These are phyloP conservation scores for Amoeboaphelidium protococcarum DNA, from an alignment of 371 early-diverging fungal genomes.

Conservation along the genomic window DNA sequence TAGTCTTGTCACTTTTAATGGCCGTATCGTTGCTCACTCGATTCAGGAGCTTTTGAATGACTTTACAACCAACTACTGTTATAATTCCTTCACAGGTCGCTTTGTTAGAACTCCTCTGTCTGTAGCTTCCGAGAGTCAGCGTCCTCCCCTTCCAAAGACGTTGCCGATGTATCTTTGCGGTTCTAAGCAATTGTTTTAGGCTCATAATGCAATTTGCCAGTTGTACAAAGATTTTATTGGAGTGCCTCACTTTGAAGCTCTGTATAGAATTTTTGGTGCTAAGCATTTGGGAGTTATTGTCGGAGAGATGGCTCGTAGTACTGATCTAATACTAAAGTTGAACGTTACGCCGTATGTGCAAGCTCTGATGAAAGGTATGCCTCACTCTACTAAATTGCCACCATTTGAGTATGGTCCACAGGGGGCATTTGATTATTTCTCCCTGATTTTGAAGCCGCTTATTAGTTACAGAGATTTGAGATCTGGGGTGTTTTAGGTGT, in stretches of 20 bases:
- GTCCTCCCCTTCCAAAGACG: constrained; percentile 5
- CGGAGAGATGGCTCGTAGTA: constrained; percentile 8
- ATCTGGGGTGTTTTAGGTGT: constrained; percentile 15
- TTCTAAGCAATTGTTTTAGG: constrained; percentile 9
- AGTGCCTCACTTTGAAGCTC: constrained; percentile 8
- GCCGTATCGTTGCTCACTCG: constrained; percentile 15
- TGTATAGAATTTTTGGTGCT: constrained; percentile 7
- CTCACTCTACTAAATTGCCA: constrained; percentile 13
- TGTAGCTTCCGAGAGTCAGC: background rate
- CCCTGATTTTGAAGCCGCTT: constrained; percentile 8
- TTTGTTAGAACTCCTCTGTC: background rate
- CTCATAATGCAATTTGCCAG: constrained; percentile 8
- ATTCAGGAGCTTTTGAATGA: constrained; percentile 12
- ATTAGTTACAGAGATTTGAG: constrained; percentile 11
- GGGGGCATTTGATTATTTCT: constrained; percentile 6
- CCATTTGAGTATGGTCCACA: constrained; percentile 15
- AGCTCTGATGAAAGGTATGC: constrained; percentile 13
- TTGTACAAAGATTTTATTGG: constrained; percentile 12
- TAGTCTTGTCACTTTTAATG: constrained; percentile 6
- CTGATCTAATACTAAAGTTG: constrained; percentile 9
- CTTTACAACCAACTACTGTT: constrained; percentile 14
- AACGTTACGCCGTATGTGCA: constrained; percentile 12
- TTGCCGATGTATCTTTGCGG: constrained; percentile 14
- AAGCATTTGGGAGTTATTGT: constrained; percentile 9
- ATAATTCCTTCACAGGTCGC: constrained; percentile 12